Evolutionary conservation across 257 asterid genomes (phyloP).

Genomic region (Capsicum rhomboideum): DNA sequence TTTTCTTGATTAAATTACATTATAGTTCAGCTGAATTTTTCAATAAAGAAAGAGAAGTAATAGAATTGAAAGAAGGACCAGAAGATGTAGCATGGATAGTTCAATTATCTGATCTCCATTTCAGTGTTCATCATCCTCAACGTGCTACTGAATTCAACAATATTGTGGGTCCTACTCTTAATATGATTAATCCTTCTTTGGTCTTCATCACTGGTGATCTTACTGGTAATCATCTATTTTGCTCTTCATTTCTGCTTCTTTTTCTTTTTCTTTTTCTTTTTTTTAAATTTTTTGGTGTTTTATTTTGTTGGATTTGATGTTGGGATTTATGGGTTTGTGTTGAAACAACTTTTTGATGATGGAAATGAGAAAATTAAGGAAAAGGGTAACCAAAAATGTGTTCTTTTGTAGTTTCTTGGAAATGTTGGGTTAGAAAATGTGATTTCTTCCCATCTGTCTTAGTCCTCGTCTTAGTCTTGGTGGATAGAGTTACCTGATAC

Average conservation of each 20-base stretch:
- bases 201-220: constrained; percentile 97
- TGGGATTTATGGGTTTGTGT: neutral
- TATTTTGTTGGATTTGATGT: neutral
- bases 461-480: no score
- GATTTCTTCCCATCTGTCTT: no score
- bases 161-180: constrained; percentile 60
- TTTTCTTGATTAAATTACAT: constrained; percentile 14
- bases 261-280: neutral
- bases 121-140: constrained; percentile 84
- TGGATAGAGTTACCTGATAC: no score
- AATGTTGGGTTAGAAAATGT: no score
- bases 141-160: constrained; percentile 63
- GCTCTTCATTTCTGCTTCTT: neutral
- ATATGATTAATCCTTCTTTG: constrained; percentile 79
- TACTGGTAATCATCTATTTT: constrained; percentile 41
- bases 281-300: neutral
- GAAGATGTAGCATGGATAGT: constrained; percentile 93
- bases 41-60: constrained; percentile 31
- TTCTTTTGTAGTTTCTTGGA: no score
- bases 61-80: constrained; percentile 42
- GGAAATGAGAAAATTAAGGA: neutral
- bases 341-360: neutral
- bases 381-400: no score
- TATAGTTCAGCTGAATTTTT: constrained; percentile 2
- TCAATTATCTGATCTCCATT: constrained; percentile 97